Conservation (phyloP, 331 rosid genomes). For the Dryas integrifolia region DNA sequence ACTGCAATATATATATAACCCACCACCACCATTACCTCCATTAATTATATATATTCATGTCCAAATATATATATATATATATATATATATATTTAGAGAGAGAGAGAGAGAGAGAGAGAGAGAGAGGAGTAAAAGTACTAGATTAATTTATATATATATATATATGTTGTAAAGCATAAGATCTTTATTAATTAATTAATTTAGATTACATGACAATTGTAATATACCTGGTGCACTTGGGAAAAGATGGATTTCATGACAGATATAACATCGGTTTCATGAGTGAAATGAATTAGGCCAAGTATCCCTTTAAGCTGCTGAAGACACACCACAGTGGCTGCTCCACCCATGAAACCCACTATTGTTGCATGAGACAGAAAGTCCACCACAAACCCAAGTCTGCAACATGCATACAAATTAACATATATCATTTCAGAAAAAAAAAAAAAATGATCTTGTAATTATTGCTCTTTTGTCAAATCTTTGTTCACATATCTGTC, state of each 20-base stretch:
- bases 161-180: neutral
- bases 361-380: conserved; percentile 59
- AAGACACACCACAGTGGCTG: conserved; percentile 56
- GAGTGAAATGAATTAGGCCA: conserved; percentile 52
- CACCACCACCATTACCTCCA: neutral
- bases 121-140: too few species aligned
- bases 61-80: neutral
- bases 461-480: neutral
- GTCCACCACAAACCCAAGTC: conserved; percentile 53
- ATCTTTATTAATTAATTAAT: neutral
- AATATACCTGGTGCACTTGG: conserved; percentile 34
- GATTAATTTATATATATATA: neutral
- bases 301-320: conserved; percentile 56
- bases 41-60: neutral
- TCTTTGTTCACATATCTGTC: too few species aligned
- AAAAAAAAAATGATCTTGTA: too few species aligned
- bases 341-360: conserved; percentile 62
- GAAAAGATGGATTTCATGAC: conserved; percentile 38
- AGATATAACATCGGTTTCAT: conserved; percentile 44
- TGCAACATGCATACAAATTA: conserved; percentile 16
- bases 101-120: too few species aligned
- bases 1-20: conserved; percentile 27
- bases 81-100: too few species aligned
- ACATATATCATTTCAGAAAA: neutral
- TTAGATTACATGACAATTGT: neutral